Evolutionary conservation across 345 rosid species (phyloP), one percentile per base, ranked within the genome.

Genomic region (Populus deltoides): DNA sequence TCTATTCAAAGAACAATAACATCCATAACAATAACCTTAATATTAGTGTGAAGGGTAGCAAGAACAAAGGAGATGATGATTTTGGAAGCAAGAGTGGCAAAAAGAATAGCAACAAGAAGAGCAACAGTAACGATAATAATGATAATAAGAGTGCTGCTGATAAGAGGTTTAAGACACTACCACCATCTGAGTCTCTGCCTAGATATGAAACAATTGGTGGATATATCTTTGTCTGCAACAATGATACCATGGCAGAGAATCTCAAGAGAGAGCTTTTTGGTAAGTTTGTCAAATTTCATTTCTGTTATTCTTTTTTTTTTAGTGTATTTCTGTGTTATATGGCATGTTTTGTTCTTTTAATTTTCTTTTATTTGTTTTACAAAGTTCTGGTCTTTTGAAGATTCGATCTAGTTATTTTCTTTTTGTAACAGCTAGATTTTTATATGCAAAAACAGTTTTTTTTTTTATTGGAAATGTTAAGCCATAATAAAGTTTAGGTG

Each of bases 161-260:
- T 39, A 97, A 94, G 88, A 89, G 99, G 85, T 97, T 97, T 63
- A 97, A 97, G 90, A 97, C 98, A 0, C 94, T 97, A 8, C 99
- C 99, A 35, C 90, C 99, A 0, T 80, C 99, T 0, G 99, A 97
- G 77, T 83, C 99, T 35, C 83, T 97, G 72, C 97, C 98, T 2
- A 89, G 98, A 63, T 90, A 92, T 69, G 97, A 97, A 84, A 90
- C 95, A 29, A 85, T 97, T 17, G 99, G 99, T 3, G 99, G 99
- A 1, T 97, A 97, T 80, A 97, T 97, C 79, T 94, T 97, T 69
- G 99, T 97, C n/a, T 97, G 99, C 88, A 94, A 97, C 90, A 97
- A 97, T 72, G 99, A 97, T 74, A 97, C 99, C 45, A 97, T 97
- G 99, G 86, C 86, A 69, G 99, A 97, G 90, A 92, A 97, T 78